These are phyloP conservation scores for Pseudogymnoascus sp. DNA, from an alignment of 2,329 filamentous ascomycete species.

Conservation along the genomic window DNA sequence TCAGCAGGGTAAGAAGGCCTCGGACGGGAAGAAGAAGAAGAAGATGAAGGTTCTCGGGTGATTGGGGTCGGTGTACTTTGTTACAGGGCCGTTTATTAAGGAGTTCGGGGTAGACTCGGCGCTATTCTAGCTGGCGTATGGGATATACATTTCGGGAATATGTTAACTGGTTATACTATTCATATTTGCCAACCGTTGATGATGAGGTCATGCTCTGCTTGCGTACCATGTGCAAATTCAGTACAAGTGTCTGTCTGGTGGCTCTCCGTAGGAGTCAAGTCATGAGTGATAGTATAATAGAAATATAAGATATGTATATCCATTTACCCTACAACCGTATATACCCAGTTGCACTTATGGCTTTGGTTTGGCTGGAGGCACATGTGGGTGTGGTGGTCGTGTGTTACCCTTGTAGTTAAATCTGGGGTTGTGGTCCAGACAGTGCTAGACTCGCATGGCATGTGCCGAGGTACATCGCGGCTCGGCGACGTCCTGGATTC, in stretches of 20 bases:
- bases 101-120: neutral
- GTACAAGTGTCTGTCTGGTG: neutral
- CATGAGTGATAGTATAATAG: neutral
- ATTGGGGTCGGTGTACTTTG: neutral
- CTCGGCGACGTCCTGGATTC: neutral
- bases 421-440: neutral
- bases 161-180: neutral
- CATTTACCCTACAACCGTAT: neutral
- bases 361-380: neutral
- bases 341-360: neutral
- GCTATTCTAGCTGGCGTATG: neutral
- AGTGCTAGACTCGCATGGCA: neutral
- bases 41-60: conserved; percentile 45
- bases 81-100: neutral
- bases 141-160: neutral
- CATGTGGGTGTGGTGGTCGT: conserved; percentile 5
- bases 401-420: conserved; percentile 5
- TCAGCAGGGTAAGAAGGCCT: conserved; percentile 60
- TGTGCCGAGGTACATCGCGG: conserved; percentile 6
- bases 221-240: neutral
- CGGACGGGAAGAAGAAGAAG: conserved; percentile 48
- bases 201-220: neutral
- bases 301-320: neutral
- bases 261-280: neutral
- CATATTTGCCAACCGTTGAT: neutral